Base-by-base conservation (phyloP, 768 basidiomycete species). In the Russula emetica region DNA sequence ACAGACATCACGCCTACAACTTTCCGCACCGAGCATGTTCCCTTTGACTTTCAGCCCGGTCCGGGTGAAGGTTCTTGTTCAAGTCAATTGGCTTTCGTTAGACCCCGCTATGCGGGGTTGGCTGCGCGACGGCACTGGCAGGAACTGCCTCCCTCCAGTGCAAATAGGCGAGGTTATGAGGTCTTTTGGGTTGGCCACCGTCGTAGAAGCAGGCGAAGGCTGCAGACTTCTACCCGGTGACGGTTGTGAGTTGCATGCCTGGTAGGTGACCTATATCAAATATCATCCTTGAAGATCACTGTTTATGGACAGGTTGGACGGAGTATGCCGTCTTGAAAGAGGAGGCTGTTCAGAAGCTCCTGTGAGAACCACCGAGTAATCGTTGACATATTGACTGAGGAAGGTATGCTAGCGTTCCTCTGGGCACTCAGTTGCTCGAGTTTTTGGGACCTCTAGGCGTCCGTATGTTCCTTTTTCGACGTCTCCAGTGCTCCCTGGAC, bases 101-200 rank as follows among this genome's bases (percentile, higher is more conserved):
- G 94, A 97, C 70, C 93, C 94, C 22, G 91, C 92, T 0, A 92
- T 94, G 91, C 82, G 93, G 10, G 85, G 83, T 14, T 97, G 89
- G 81, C 71, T 98, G 56, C 83, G 82, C 65, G 88, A 92, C 71
- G 72, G 71, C n/a, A n/a, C n/a, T n/a, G n/a, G n/a, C 18, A 79
- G 93, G 52, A 86, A 84, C 68, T 92, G 93, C 71, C 55, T 90
- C 18, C 82, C 83, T 36, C 67, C 67, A 0, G 73, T 76, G 3
- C 61, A 74, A 58, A 75, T 82, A 54, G 76, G 76, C 22, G 78
- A 72, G 28, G 82, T 83, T 5, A 94, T 94, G 92, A 83, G 90
- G 13, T 84, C 86, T 0, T 61, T 69, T 20, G 87, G 84, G 1
- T 72, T 94, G 20, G 90, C 87, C 47, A 78, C 85, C 18, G 84